Evolutionary conservation across 306 rosid genomes (phyloP), one percentile per base, ranked within the genome.

Genomic region (Biancaea sappan): DNA sequence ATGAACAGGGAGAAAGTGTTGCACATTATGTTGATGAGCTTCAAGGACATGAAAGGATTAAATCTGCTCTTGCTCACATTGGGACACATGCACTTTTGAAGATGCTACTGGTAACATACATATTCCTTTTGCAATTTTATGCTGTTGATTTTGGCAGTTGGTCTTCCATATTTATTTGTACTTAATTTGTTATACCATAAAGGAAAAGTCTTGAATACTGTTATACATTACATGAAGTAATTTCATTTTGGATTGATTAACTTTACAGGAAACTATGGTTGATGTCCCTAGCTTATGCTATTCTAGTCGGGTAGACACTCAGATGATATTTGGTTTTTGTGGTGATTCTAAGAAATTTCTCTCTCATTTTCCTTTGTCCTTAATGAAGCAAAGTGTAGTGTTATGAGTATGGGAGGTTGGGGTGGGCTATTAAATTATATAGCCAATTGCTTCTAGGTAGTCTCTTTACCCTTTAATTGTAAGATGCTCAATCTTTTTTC

Each of bases 51-150:
- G 84, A 87, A 14, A 57, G 89, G 32, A 59, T 89, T 72, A 92
- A 92, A 81, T 78, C 89, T 44, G 87, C 96, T 24, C 85, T 89
- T 76, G 97, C 96, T 80, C 96, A 92, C 77, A 92, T 88, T 16
- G 97, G 97, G 69, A 92, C 96, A 29, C 88, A 88, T 79, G 97
- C 97, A 76, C 91, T 92, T 72, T 34, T 92, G 77, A 92, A 92
- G 84, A 92, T 89, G 97, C 96, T 92, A 29, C 81, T 92, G 92
- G 97, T 89, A 87, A 80, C 32, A 48, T 79, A 37, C 26, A 15
- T 60, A 47, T 54, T 60, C 61, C 51, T 46, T 35, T 81, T 66
- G 46, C n/a, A 6, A 3, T 48, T 60, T 52, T 75, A 0, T 59
- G 22, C 44, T 14, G 31, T 73, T 72, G 53, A 43, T 52, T 59